Percentiles rank a stretch among this genome's conserved stretches.
phyloP scores from a whole-genome alignment of 2,329 filamentous ascomycete species.

The Colletotrichum gloeosporioides region DNA sequence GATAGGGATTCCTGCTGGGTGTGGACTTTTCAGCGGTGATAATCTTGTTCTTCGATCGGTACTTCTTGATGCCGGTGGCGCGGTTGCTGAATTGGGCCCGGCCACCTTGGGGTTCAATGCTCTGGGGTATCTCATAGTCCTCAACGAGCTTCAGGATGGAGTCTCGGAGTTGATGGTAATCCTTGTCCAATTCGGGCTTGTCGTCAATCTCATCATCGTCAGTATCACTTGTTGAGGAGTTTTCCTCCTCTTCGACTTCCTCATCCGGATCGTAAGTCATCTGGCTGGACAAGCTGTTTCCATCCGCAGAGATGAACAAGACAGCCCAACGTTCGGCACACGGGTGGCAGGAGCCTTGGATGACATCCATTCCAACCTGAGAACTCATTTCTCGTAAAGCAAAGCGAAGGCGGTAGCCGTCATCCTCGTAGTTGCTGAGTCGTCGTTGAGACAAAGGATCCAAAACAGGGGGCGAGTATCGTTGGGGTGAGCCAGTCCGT shows the following conservation, averaged over 20 bases:
- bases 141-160: conserved; percentile 82
- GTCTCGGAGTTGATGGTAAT: conserved; percentile 81
- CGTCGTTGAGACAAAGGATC: conserved; percentile 49
- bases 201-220: conserved; percentile 68
- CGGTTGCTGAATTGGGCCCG: conserved; percentile 75
- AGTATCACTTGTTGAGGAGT: conserved; percentile 64
- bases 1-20: conserved; percentile 65
- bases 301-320: conserved; percentile 77
- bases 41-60: conserved; percentile 64
- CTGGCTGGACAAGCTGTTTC: conserved; percentile 70
- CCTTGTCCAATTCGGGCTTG: conserved; percentile 72
- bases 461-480: conserved; percentile 58
- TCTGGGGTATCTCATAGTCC: conserved; percentile 80
- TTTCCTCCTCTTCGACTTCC: conserved; percentile 67
- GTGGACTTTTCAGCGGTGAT: conserved; percentile 56
- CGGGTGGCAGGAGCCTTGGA: conserved; percentile 75
- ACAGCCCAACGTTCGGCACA: conserved; percentile 86
- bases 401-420: conserved; percentile 68
- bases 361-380: conserved; percentile 65
- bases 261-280: conserved; percentile 77
- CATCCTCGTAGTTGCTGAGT: conserved; percentile 63
- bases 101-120: conserved; percentile 62
- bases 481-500: conserved; percentile 52
- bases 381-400: conserved; percentile 76
- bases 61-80: conserved; percentile 65